A percentile compares a stretch with the other conserved stretches of the same genome.
Conservation (phyloP, 352 stramenopile genomes). For the Phytophthora macrochlamydospora region DNA sequence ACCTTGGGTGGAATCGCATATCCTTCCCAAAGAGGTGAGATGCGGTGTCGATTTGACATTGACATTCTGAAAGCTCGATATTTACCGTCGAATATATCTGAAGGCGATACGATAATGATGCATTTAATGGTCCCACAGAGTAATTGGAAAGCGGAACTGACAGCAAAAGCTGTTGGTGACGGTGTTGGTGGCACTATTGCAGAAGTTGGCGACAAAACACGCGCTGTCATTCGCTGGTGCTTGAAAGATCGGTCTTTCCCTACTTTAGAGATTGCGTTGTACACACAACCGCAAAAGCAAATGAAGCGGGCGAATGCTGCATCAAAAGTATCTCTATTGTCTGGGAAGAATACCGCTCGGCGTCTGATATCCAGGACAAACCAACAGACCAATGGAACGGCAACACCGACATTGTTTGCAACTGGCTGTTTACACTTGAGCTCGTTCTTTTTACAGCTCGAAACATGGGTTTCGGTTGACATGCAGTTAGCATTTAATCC, state of each 20-base stretch:
- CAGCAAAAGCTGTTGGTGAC: background rate
- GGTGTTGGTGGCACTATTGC: slow-evolving; percentile 1
- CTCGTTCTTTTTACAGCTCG: slow-evolving; percentile 27
- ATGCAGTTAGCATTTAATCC: slow-evolving; percentile 3
- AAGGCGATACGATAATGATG: slow-evolving; percentile 17
- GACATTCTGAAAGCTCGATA: slow-evolving; percentile 12
- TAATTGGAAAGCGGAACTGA: slow-evolving; percentile 25
- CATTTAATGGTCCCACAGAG: slow-evolving; percentile 21
- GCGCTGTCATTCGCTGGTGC: slow-evolving; percentile 19
- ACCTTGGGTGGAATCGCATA: slow-evolving; percentile 19
- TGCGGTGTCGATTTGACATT: slow-evolving; percentile 28
- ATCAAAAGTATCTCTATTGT: slow-evolving; percentile 12
- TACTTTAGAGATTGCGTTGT: slow-evolving; percentile 25
- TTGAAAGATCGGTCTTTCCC: slow-evolving; percentile 32
- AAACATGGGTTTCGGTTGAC: slow-evolving; percentile 6
- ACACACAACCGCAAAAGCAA: slow-evolving; percentile 9
- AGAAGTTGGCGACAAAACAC: slow-evolving; percentile 2
- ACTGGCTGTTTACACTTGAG: slow-evolving; percentile 18
- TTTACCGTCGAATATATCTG: slow-evolving; percentile 9
- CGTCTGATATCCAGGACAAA: background rate
- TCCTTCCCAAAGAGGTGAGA: slow-evolving; percentile 13
- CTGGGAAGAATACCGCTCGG: slow-evolving; percentile 1
- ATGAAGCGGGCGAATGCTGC: slow-evolving; percentile 1
- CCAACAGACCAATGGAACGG: slow-evolving; percentile 1
- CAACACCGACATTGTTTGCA: slow-evolving; percentile 13